Evolutionary conservation across 2,329 filamentous ascomycete genomes (phyloP).

Genomic region (Scytalidium lignicola): DNA sequence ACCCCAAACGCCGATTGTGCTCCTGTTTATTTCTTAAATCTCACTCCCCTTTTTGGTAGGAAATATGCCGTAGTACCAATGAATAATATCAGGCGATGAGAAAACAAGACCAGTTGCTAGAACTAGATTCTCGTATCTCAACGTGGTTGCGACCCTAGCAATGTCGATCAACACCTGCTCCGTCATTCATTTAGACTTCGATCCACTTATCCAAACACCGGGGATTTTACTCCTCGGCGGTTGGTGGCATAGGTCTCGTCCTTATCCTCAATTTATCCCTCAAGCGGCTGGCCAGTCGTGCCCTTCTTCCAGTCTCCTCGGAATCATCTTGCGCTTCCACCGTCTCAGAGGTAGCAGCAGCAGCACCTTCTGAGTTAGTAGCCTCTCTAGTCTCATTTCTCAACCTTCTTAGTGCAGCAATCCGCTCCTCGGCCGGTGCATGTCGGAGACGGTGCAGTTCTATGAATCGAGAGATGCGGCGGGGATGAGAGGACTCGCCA

Average conservation of each 20-base stretch:
- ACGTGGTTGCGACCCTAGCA: no score
- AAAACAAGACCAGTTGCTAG: no score
- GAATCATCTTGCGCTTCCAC: neutral
- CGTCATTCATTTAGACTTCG: no score
- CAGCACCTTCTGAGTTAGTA: slow-evolving; percentile 4
- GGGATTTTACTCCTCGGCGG: neutral
- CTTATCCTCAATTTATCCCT: slow-evolving; percentile 22
- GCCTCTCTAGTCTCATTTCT: slow-evolving; percentile 30
- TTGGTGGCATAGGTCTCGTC: slow-evolving; percentile 11
- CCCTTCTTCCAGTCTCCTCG: slow-evolving; percentile 20
- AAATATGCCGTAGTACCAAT: neutral
- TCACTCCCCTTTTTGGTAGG: neutral
- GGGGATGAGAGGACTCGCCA: slow-evolving; percentile 31
- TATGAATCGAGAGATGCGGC: slow-evolving; percentile 47
- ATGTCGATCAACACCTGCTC: no score
- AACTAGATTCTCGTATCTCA: no score
- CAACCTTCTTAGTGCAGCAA: slow-evolving; percentile 50
- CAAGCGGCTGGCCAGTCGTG: slow-evolving; percentile 22
- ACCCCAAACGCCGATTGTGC: neutral
- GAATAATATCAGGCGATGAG: no score
- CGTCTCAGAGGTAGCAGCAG: neutral
- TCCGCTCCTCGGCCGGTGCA: slow-evolving; percentile 57
- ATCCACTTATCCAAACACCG: neutral
- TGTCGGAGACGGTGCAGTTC: slow-evolving; percentile 53
- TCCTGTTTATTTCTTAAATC: neutral